Base-by-base conservation (phyloP, 1,139 yeast species). In the Blastobotrys buckinghamii region DNA sequence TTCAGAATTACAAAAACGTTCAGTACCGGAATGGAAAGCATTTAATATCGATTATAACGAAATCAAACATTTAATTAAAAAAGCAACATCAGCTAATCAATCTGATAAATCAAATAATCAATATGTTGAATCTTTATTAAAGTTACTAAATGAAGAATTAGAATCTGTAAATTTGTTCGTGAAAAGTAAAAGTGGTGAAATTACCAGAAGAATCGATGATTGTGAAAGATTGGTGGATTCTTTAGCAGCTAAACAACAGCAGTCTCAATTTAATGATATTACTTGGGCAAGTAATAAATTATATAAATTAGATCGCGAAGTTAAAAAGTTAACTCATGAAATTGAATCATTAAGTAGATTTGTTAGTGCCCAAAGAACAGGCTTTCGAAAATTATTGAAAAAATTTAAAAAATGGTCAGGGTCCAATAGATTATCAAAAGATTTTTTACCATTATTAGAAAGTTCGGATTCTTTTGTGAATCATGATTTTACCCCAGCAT, bases 11-110 rank as follows among this genome's bases (percentile, higher is more conserved):
- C 72, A 77, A 46, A 79, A 78, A 55, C 75, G 88, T 58, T 84
- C 96, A 9, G 84, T 87, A 36, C 90, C 94, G 1, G 94, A 87
- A 68, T 90, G 97, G 97, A 78, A 78, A 60, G 77, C 79, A 55
- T 83, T 86, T 67, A 87, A 89, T 65, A 73, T 90, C 39, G 90
- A 87, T 62, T 90, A 90, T 65, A 83, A 86, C 57, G 86, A 81
- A 48, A 68, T 89, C 53, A 88, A 88, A 65, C 66, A 69, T 4
- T 72, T 77, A 42, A 84, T 85, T 51, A 76, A 79, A 58, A 59
- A 65, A 40, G 78, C 75, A 27, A 79, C 83, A 2, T 67, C 72
- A 40, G 34, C 53, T 13, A 51, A 53, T 42, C 52, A 54, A 15
- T 46, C 56, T 30, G 40, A 52, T n/a, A 52, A 44, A 33, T 47